Percentiles rank a stretch among this genome's conserved stretches.
Evolutionary conservation across 495 filamentous ascomycete genomes (phyloP).

Genomic region (Hypoxylon lenormandii): DNA sequence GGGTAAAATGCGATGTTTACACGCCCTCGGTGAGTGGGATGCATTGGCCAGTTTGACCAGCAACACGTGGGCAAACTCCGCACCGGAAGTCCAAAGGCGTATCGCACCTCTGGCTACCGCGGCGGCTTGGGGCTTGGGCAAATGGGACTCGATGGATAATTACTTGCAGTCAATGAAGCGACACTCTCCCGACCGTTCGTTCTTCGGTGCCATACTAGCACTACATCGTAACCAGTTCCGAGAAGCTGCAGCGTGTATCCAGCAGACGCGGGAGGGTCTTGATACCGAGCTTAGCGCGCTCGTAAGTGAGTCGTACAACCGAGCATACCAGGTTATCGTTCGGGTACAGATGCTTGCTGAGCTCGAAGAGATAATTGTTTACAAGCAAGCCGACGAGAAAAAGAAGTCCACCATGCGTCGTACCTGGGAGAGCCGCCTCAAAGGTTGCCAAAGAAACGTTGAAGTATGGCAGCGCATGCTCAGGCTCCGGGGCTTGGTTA

Average conservation of each 20-base stretch:
- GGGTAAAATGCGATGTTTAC: slow-evolving; percentile 99
- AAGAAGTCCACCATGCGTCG: slow-evolving; percentile 89
- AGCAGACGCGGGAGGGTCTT: slow-evolving; percentile 89
- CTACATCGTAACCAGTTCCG: slow-evolving; percentile 95
- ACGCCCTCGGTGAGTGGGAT: slow-evolving; percentile 97
- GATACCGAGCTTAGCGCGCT: slow-evolving; percentile 95
- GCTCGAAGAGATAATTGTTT: slow-evolving; percentile 95
- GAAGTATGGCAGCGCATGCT: slow-evolving; percentile 99
- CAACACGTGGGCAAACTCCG: slow-evolving; percentile 90
- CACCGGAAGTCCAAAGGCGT: slow-evolving; percentile 80
- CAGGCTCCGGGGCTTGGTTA: slow-evolving; percentile 91
- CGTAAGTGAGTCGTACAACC: slow-evolving; percentile 94
- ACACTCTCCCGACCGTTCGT: slow-evolving; percentile 89
- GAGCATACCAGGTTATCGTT: slow-evolving; percentile 94
- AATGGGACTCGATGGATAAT: slow-evolving; percentile 97
- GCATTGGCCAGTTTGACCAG: slow-evolving; percentile 85
- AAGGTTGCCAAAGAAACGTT: slow-evolving; percentile 94
- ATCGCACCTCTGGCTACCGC: slow-evolving; percentile 95
- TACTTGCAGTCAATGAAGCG: slow-evolving; percentile 95
- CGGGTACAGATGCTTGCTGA: slow-evolving; percentile 98
- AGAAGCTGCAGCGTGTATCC: slow-evolving; percentile 84
- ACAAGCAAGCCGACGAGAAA: slow-evolving; percentile 89
- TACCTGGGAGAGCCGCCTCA: slow-evolving; percentile 94
- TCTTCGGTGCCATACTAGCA: slow-evolving; percentile 94
- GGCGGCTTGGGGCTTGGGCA: slow-evolving; percentile 95